These are phyloP conservation scores for Calocybe gangraenosa DNA, from an alignment of 768 basidiomycete species.

Conservation along the genomic window DNA sequence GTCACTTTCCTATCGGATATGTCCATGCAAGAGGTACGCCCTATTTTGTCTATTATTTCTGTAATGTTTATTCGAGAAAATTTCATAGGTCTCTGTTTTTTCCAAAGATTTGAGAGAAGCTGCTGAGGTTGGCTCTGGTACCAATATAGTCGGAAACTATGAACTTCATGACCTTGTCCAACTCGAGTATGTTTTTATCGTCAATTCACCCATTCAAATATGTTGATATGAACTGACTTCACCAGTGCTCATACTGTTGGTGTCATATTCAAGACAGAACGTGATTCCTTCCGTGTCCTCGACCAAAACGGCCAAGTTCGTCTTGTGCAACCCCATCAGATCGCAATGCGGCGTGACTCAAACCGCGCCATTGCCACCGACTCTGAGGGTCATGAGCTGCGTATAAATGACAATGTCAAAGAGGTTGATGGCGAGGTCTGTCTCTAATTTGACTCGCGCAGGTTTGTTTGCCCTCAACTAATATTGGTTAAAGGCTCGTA, in stretches of 20 bases:
- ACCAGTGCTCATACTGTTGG: conserved; percentile 87
- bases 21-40: conserved; percentile 85
- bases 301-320: conserved; percentile 92
- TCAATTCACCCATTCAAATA: not conserved
- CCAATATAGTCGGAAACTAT: conserved; percentile 88
- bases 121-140: conserved; percentile 92
- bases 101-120: conserved; percentile 96
- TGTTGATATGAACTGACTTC: conserved; percentile 5
- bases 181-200: conserved; percentile 73
- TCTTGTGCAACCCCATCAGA: conserved; percentile 89
- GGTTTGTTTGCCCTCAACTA: not conserved
- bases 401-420: conserved; percentile 87
- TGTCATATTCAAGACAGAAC: conserved; percentile 96
- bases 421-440: conserved; percentile 83
- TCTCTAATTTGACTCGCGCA: not conserved
- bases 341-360: conserved; percentile 85
- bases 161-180: conserved; percentile 96
- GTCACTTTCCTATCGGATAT: conserved; percentile 98
- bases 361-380: conserved; percentile 84
- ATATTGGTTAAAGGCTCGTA: conserved; percentile 55
- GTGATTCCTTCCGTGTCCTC: conserved; percentile 91
- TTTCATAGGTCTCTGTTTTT: conserved; percentile 89
- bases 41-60: not conserved
- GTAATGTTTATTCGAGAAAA: not conserved
- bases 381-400: conserved; percentile 81